phyloP scores from a whole-genome alignment of 2,329 filamentous ascomycete species.

The Botrytis galanthina region DNA sequence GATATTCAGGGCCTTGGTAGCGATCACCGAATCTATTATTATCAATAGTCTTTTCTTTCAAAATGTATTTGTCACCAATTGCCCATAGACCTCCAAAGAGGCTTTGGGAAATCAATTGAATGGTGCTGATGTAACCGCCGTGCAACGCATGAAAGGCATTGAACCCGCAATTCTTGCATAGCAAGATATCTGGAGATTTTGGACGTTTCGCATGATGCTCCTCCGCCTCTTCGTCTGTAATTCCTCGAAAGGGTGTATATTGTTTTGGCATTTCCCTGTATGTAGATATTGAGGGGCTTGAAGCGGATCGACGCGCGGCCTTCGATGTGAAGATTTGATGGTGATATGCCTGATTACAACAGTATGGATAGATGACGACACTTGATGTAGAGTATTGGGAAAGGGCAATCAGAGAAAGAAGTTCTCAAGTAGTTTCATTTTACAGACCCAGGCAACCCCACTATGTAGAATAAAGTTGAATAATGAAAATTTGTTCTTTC shows the following conservation, averaged over 20 bases:
- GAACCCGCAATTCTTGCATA: neutral
- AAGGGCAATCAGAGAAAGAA: neutral
- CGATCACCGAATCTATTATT: no score
- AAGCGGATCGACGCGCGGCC: neutral
- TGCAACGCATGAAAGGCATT: fast-evolving
- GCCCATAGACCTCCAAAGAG: neutral
- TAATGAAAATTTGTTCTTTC: neutral
- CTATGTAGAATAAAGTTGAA: neutral
- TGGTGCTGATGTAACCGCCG: neutral
- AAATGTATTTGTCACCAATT: neutral
- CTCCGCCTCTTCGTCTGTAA: neutral
- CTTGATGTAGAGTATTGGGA: neutral
- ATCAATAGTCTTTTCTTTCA: neutral
- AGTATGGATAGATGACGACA: neutral
- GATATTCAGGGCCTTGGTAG: neutral
- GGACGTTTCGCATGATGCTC: neutral
- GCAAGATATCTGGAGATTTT: neutral
- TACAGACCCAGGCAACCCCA: neutral
- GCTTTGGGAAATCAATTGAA: neutral
- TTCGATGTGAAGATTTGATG: neutral
- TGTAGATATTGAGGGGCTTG: neutral
- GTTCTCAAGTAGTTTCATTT: neutral
- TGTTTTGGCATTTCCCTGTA: neutral
- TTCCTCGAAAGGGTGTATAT: neutral
- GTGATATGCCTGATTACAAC: neutral